Conservation (phyloP, 192 early-diverging fungal genomes). For the Phlyctochytrium planicorne region DNA sequence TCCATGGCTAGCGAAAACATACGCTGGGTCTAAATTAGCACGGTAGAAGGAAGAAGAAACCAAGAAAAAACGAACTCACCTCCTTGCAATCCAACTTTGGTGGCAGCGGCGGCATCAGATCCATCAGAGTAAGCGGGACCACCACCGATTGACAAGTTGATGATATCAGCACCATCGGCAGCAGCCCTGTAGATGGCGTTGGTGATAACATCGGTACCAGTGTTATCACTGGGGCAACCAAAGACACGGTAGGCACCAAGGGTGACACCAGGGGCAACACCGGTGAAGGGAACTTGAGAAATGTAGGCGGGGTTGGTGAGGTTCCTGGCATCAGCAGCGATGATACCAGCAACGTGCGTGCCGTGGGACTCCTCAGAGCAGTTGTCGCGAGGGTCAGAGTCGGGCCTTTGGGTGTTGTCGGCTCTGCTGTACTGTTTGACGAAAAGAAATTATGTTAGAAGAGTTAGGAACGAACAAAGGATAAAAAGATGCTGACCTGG, state of each 20-base stretch:
- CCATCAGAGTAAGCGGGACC: slow-evolving; percentile 62
- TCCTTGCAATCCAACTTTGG: slow-evolving; percentile 42
- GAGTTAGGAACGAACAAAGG: slow-evolving; percentile 29
- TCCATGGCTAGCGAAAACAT: slow-evolving; percentile 64
- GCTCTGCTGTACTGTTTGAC: slow-evolving; percentile 31
- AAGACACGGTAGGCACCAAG: slow-evolving; percentile 75
- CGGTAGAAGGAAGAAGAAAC: slow-evolving; percentile 36
- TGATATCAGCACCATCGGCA: slow-evolving; percentile 71
- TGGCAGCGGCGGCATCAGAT: slow-evolving; percentile 56
- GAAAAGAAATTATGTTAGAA: slow-evolving; percentile 31
- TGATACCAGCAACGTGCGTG: slow-evolving; percentile 50
- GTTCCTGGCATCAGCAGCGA: slow-evolving; percentile 35
- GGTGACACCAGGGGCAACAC: slow-evolving; percentile 80
- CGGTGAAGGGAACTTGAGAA: slow-evolving; percentile 39
- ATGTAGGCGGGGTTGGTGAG: slow-evolving; percentile 12
- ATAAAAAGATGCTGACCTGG: slow-evolving; percentile 32
- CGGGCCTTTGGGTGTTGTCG: slow-evolving; percentile 22
- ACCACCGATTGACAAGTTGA: slow-evolving; percentile 79
- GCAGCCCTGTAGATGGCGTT: slow-evolving; percentile 72
- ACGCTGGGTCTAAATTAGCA: no score
- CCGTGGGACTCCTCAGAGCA: slow-evolving; percentile 37
- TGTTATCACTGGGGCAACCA: slow-evolving; percentile 4
- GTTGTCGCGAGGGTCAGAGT: slow-evolving; percentile 40
- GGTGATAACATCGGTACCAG: slow-evolving; percentile 72
- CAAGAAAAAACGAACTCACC: not conserved